Base-by-base conservation (phyloP, 495 filamentous ascomycete genomes). In the Xylaria venustula region DNA sequence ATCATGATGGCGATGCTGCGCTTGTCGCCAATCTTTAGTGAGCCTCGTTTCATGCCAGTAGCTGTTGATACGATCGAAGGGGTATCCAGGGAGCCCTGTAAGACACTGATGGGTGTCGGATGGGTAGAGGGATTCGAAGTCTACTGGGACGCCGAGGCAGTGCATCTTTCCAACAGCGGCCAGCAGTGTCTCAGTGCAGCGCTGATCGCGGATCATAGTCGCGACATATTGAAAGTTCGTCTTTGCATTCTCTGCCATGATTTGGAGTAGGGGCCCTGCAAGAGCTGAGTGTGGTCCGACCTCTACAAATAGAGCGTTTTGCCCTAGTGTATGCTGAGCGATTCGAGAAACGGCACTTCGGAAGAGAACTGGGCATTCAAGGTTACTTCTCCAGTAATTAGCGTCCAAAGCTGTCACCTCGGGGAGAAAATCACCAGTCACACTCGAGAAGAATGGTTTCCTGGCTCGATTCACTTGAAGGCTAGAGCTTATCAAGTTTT, bases 221-320 rank as follows among this genome's bases (percentile, higher is more conserved):
- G 68, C 36, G 61, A 77, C 51, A 60, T 74, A 71, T 8, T 50
- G 64, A 7, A 58, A 23, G 30, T 34, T n/a, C n/a, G 11, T 5
- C 30, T 34, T 34, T 34, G 30, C 30, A 5, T 34, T 5, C 5
- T 34, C 11, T 11, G 30, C 30, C 30, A 81, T 59, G 25, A 80
- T 83, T 44, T 84, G 74, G 14, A 74, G 66, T 12, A 84, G 48
- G 0, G 83, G 82, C 0, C 77, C 79, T 30, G 76, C 72, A 0
- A 88, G 69, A 1, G 84, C 79, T 3, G 72, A 67, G 61, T 87
- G 85, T 23, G 86, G 82, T 1, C 86, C 85, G 30, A 86, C 68
- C 54, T 87, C 84, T 12, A 87, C 41, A 37, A 80, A 74, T 0
- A 76, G 44, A 7, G 56, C 40, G 5, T 75, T 62, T 34, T 63